Evolutionary conservation across 345 rosid species (phyloP).

Genomic region (Linum tenue): DNA sequence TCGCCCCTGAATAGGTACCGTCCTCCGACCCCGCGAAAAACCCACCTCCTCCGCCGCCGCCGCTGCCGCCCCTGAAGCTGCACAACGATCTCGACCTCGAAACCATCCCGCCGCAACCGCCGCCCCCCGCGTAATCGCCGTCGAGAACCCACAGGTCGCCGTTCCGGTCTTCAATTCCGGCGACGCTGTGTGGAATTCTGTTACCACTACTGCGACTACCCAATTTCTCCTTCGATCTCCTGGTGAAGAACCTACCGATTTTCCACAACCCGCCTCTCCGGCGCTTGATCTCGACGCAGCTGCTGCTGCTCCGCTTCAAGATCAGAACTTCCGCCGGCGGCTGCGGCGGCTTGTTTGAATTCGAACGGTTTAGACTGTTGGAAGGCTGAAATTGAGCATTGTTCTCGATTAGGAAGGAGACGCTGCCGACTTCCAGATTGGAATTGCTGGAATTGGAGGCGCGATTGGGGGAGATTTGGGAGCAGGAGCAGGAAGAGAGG

Average conservation of each 20-base stretch:
- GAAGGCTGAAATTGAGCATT: slow-evolving; percentile 29
- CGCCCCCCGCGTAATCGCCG: slow-evolving; percentile 3
- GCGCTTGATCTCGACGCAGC: slow-evolving; percentile 81
- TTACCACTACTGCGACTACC: slow-evolving; percentile 19
- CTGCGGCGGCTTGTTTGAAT: slow-evolving; percentile 20
- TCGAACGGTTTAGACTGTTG: slow-evolving; percentile 8
- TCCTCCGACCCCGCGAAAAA: slow-evolving; percentile 54
- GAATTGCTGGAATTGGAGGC: slow-evolving; percentile 22
- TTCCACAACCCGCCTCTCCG: slow-evolving; percentile 66
- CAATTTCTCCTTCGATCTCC: slow-evolving; percentile 26
- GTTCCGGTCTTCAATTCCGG: slow-evolving; percentile 38
- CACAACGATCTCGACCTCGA: slow-evolving; percentile 90
- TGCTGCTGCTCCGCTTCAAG: slow-evolving; percentile 76
- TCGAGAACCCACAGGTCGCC: slow-evolving; percentile 78
- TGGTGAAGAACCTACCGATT: slow-evolving; percentile 67
- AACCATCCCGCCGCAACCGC: slow-evolving; percentile 15
- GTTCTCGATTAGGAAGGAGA: slow-evolving; percentile 76
- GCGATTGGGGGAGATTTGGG: slow-evolving; percentile 58
- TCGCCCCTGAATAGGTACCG: slow-evolving; percentile 33
- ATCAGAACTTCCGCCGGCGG: slow-evolving; percentile 43
- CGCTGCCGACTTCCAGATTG: slow-evolving; percentile 60
- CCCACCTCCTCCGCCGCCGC: slow-evolving; percentile 30
- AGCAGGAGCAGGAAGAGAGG: slow-evolving; percentile 89
- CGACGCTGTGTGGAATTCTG: slow-evolving; percentile 10
- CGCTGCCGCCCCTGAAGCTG: slow-evolving; percentile 39